These are phyloP conservation scores for Fusarium siculi DNA, from an alignment of 2,329 filamentous ascomycete genomes.

Conservation along the genomic window DNA sequence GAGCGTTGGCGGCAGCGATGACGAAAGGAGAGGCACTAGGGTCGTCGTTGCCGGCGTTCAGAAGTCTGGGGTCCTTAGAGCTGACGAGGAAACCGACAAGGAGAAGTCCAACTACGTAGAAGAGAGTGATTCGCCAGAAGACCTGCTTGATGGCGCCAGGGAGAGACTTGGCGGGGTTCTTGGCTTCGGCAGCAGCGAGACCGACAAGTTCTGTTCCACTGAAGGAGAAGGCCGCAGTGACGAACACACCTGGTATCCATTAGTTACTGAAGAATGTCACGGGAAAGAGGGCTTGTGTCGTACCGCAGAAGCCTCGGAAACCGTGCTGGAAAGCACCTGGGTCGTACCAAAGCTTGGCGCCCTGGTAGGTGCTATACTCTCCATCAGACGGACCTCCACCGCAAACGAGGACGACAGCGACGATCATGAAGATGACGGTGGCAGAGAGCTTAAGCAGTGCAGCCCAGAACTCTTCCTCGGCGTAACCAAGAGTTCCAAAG, in stretches of 20 bases:
- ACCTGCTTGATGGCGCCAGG: conserved; percentile 87
- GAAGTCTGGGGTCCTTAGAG: conserved; percentile 58
- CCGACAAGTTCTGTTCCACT: conserved; percentile 80
- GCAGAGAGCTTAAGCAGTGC: conserved; percentile 67
- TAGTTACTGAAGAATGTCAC: not conserved
- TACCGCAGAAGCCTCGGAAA: conserved; percentile 78
- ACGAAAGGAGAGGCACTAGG: conserved; percentile 64
- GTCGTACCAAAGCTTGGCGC: conserved; percentile 61
- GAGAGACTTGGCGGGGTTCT: conserved; percentile 76
- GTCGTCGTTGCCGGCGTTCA: conserved; percentile 57
- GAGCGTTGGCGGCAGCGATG: conserved; percentile 65
- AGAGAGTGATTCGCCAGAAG: conserved; percentile 67
- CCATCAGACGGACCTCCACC: conserved; percentile 68
- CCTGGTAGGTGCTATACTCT: conserved; percentile 58
- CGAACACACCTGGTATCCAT: conserved; percentile 46
- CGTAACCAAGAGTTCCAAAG: conserved; percentile 66
- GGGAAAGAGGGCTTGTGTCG: conserved; percentile 34
- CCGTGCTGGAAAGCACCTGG: conserved; percentile 73
- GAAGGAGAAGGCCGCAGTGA: conserved; percentile 79
- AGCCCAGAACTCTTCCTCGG: conserved; percentile 70
- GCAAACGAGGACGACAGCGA: conserved; percentile 66
- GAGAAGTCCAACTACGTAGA: conserved; percentile 64
- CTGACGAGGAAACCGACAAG: conserved; percentile 63
- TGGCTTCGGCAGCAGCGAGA: conserved; percentile 76
- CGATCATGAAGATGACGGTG: conserved; percentile 71